Evolutionary conservation across 352 stramenopile genomes (phyloP).

Genomic region (Globisporangium okanoganense): DNA sequence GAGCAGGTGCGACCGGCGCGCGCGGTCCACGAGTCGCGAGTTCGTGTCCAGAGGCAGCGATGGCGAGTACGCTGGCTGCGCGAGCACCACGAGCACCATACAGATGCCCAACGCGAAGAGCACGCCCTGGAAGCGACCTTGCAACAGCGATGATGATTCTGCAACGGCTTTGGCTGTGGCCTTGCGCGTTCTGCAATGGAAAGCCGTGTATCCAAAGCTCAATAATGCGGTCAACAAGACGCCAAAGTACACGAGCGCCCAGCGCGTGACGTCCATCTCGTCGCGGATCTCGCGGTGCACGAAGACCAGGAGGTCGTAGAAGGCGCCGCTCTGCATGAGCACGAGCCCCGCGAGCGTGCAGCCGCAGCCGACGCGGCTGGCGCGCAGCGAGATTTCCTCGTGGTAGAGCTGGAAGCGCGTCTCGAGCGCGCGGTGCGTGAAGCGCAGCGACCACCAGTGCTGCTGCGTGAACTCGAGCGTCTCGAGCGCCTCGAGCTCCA

Average conservation of each 20-base stretch:
- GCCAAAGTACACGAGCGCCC: slow-evolving; percentile 25
- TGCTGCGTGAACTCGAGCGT: slow-evolving; percentile 36
- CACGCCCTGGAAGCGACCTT: slow-evolving; percentile 31
- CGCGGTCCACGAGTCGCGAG: slow-evolving; percentile 14
- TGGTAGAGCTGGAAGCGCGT: slow-evolving; percentile 58
- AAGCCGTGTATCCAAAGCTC: slow-evolving; percentile 7
- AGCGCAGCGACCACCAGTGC: slow-evolving; percentile 37
- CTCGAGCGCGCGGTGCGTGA: slow-evolving; percentile 41
- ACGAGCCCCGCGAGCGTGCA: slow-evolving; percentile 31
- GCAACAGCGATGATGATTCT: slow-evolving; percentile 7
- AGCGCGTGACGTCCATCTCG: slow-evolving; percentile 21
- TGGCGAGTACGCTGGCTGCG: slow-evolving; percentile 20
- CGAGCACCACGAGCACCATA: slow-evolving; percentile 35
- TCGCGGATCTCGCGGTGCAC: slow-evolving; percentile 7
- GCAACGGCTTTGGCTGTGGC: not conserved
- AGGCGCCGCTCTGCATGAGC: slow-evolving; percentile 34
- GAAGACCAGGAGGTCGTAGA: slow-evolving; percentile 24
- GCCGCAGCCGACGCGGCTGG: slow-evolving; percentile 29
- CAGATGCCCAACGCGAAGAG: slow-evolving; percentile 25
- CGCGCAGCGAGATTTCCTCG: slow-evolving; percentile 38
- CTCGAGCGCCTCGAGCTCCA: slow-evolving; percentile 48
- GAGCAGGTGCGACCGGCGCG: slow-evolving; percentile 31
- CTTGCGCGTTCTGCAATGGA: slow-evolving; percentile 25
- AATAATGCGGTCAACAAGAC: slow-evolving; percentile 11
- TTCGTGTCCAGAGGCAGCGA: slow-evolving; percentile 12